A percentile compares a stretch with the other conserved stretches of the same genome.
Conservation (phyloP, 1,139 yeast species). For the Geotrichum bryndzae region DNA sequence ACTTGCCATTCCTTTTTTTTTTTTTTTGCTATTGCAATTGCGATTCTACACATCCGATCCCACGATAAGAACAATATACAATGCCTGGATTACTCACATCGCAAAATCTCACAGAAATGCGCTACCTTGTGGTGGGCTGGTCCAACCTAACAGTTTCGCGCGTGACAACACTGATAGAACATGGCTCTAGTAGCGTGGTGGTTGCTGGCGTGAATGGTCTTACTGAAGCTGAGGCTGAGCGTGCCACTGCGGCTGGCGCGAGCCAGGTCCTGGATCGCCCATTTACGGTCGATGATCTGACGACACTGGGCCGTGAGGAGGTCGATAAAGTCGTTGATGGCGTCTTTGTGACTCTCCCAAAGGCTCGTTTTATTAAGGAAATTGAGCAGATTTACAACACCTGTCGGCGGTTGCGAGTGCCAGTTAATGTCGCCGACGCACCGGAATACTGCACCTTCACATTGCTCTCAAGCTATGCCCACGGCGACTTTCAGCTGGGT, state of each 20-base stretch:
- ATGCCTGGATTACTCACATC: conserved; percentile 44
- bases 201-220: conserved; percentile 3
- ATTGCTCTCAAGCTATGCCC: conserved; percentile 60
- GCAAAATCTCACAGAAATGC: conserved; percentile 46
- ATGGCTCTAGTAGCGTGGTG: conserved; percentile 14
- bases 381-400: conserved; percentile 37
- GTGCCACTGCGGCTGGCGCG: neutral
- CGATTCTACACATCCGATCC: neutral
- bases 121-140: conserved; percentile 58
- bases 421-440: conserved; percentile 72
- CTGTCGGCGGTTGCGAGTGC: conserved; percentile 63
- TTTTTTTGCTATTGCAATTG: neutral
- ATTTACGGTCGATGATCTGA: conserved; percentile 43
- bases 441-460: conserved; percentile 72
- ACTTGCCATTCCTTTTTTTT: neutral
- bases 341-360: conserved; percentile 56
- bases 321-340: conserved; percentile 64
- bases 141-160: conserved; percentile 15
- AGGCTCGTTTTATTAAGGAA: conserved; percentile 28
- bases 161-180: conserved; percentile 13
- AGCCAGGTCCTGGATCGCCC: conserved; percentile 31
- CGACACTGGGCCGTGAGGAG: conserved; percentile 54
- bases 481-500: conserved; percentile 76
- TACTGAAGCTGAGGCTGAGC: neutral
- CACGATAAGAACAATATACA: neutral